phyloP scores from a whole-genome alignment of 2,329 filamentous ascomycete species.

The Plectosphaerella cucumerina region DNA sequence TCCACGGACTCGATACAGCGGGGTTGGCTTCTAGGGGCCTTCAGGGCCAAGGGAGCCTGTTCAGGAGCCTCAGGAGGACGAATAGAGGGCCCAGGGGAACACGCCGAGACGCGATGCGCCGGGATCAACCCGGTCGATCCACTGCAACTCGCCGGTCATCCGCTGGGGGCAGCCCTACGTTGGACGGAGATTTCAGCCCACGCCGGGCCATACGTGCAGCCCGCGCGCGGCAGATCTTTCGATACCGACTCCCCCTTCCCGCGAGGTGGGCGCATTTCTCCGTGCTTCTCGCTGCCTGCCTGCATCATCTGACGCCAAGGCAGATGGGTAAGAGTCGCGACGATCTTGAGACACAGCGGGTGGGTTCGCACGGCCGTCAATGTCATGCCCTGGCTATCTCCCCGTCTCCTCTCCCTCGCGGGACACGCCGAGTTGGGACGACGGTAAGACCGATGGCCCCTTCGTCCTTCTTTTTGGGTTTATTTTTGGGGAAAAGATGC shows the following conservation, averaged over 20 bases:
- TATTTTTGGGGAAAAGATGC: no score
- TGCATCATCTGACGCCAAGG: neutral
- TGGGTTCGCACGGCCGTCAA: neutral
- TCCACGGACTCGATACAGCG: no score
- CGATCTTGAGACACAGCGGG: neutral
- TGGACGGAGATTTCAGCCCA: neutral
- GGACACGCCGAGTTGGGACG: no score
- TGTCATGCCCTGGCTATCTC: no score
- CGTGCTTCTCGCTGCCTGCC: neutral
- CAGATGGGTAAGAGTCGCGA: neutral
- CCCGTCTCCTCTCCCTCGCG: no score
- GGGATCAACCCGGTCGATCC: neutral
- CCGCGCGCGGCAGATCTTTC: neutral
- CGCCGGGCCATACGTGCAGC: neutral
- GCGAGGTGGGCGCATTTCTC: neutral
- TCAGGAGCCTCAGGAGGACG: no score
- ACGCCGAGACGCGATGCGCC: neutral
- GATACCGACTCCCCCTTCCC: neutral
- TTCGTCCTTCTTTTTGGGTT: no score
- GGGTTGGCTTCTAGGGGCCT: no score
- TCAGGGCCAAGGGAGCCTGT: no score
- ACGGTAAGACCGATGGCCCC: no score
- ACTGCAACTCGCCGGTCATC: neutral
- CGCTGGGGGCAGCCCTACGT: no score
- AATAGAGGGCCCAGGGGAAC: neutral